Evolutionary conservation across 2,329 filamentous ascomycete genomes (phyloP).

Genomic region (Talaromyces sp.): DNA sequence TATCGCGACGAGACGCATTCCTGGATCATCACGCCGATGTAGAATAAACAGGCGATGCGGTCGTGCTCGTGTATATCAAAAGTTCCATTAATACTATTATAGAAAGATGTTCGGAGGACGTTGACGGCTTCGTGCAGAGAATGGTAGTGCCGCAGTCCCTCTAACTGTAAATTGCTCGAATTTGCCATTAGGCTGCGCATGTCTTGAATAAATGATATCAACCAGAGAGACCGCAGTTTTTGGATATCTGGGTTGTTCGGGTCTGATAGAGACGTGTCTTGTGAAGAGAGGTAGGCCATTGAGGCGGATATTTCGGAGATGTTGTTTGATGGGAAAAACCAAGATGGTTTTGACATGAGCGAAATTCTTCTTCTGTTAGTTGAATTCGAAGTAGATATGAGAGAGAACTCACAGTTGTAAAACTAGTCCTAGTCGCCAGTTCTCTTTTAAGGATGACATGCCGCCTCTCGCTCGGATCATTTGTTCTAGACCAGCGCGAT

Average conservation of each 20-base stretch:
- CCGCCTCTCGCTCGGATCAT: slow-evolving; percentile 9
- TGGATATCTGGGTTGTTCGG: not conserved
- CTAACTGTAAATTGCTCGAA: not conserved
- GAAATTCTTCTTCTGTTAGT: not conserved
- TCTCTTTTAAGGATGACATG: not conserved
- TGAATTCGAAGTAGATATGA: too few species aligned
- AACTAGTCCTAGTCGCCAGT: slow-evolving; percentile 8
- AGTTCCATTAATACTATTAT: not conserved
- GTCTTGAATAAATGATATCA: slow-evolving; percentile 9
- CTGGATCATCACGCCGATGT: slow-evolving; percentile 9
- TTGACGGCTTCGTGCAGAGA: slow-evolving; percentile 1
- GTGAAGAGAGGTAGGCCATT: not conserved
- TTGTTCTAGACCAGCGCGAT: slow-evolving; percentile 6
- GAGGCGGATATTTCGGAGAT: slow-evolving; percentile 8
- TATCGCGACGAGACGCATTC: slow-evolving; percentile 5
- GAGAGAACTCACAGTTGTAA: not conserved
- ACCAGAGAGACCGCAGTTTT: slow-evolving; percentile 8
- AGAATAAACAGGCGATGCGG: slow-evolving; percentile 8
- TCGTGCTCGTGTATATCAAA: slow-evolving; percentile 5
- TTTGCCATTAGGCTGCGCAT: slow-evolving; percentile 9
- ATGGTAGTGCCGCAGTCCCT: slow-evolving; percentile 6
- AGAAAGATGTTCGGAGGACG: slow-evolving; percentile 3
- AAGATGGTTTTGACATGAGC: slow-evolving; percentile 9
- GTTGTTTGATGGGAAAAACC: slow-evolving; percentile 10
- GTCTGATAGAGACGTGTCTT: not conserved